phyloP scores from a whole-genome alignment of 2,329 filamentous ascomycete genomes.

The Aspergillus japonicus region DNA sequence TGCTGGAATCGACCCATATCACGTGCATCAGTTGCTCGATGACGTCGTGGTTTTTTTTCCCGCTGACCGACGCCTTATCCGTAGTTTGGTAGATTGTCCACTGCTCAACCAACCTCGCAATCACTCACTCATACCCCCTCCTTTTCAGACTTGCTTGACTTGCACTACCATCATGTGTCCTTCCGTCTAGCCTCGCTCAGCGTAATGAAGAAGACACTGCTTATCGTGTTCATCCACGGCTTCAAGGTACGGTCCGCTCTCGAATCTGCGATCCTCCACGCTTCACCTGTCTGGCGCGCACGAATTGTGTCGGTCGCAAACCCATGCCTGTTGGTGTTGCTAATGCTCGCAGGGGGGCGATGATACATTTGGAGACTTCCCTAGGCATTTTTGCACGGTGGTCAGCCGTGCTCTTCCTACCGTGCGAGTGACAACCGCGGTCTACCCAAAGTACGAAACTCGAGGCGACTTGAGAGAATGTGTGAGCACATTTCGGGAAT shows the following conservation, averaged over 20 bases:
- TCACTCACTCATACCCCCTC: background rate
- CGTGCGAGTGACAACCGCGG: slow-evolving; percentile 41
- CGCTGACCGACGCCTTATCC: background rate
- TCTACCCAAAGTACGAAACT: slow-evolving; percentile 53
- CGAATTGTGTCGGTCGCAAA: background rate
- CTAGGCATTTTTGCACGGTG: slow-evolving; percentile 43
- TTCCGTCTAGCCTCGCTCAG: background rate
- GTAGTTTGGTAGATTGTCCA: background rate
- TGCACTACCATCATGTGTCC: background rate
- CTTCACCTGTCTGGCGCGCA: background rate
- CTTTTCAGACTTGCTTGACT: background rate
- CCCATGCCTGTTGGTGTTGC: background rate
- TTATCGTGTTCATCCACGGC: slow-evolving; percentile 50
- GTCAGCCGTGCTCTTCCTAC: slow-evolving; percentile 45
- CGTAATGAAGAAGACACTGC: slow-evolving; percentile 47
- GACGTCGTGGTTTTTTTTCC: background rate
- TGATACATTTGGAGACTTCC: slow-evolving; percentile 50
- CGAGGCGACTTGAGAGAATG: slow-evolving; percentile 48
- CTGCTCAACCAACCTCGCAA: background rate
- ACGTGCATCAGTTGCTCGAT: background rate
- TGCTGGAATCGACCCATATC: background rate
- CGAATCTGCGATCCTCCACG: background rate
- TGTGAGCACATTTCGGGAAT: slow-evolving; percentile 49
- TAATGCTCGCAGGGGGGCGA: slow-evolving; percentile 45
- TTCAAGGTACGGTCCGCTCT: slow-evolving; percentile 43